phyloP scores from a whole-genome alignment of 1,139 yeast genomes.

The Yamadazyma atmosphaerica region DNA sequence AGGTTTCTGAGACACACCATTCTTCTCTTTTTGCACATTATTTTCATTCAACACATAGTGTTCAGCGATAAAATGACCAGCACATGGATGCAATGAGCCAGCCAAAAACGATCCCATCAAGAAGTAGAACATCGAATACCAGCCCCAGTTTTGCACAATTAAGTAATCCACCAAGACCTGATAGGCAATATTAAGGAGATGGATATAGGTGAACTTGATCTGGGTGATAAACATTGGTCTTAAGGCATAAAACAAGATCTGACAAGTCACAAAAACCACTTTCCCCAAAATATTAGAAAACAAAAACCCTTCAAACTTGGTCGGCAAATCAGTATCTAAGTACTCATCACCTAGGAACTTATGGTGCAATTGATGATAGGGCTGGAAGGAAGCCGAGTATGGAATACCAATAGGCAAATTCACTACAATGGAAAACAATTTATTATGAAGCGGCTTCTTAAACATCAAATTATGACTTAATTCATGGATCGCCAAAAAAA shows the following conservation, averaged over 20 bases:
- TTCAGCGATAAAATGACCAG: conserved; percentile 94
- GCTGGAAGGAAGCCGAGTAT: conserved; percentile 86
- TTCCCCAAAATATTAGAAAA: conserved; percentile 81
- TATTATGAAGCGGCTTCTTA: conserved; percentile 73
- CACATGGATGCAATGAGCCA: conserved; percentile 90
- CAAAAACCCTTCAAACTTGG: conserved; percentile 69
- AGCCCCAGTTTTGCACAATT: conserved; percentile 61
- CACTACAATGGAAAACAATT: conserved; percentile 72
- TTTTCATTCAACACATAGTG: conserved; percentile 72
- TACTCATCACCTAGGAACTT: conserved; percentile 86
- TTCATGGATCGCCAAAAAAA: conserved; percentile 87
- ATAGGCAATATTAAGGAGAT: conserved; percentile 62
- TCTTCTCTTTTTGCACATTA: conserved; percentile 41
- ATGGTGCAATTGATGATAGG: conserved; percentile 90
- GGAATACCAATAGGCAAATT: conserved; percentile 90
- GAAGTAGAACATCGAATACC: conserved; percentile 64
- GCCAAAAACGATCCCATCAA: conserved; percentile 80
- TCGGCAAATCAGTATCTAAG: conserved; percentile 87
- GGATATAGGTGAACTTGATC: conserved; percentile 72
- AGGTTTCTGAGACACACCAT: conserved; percentile 12
- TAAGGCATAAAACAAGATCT: conserved; percentile 83
- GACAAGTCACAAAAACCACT: conserved; percentile 88
- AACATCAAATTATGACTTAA: conserved; percentile 84
- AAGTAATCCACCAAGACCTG: conserved; percentile 61
- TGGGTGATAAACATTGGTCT: conserved; percentile 86